Evolutionary conservation across 2,329 filamentous ascomycete genomes (phyloP), one percentile per base, ranked within the genome.

Genomic region (Xylariaceae sp.): DNA sequence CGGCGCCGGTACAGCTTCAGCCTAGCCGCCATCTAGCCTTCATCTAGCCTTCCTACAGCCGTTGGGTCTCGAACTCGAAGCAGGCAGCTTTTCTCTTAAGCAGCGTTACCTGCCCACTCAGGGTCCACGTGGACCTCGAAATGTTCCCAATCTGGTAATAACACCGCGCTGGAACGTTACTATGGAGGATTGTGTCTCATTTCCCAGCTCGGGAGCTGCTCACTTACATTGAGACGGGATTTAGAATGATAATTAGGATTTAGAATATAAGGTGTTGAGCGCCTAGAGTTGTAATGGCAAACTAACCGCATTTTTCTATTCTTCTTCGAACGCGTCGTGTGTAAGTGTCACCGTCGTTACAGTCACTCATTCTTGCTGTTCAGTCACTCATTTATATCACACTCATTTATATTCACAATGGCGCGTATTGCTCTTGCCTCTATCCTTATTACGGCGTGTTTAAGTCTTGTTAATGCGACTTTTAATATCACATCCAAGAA

Each of bases 401-500:
- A 36, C 34, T 37, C 23, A n/a, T 26, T 62, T 43, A 19, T 56
- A 37, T 33, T 60, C 50, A 41, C 46, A n/a, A 67, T 68, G 67
- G 61, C 54, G 53, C 61, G 62, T 19, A 50, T 54, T 53, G 31
- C 47, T 49, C 46, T 63, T n/a, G 28, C 39, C 29, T 60, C 61
- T 7, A 39, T 60, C 8, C 45, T 59, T 48, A 26, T 61, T n/a
- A 63, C 60, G 37, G 43, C 55, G 23, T 39, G 65, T 48, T 49
- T 54, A 19, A 58, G 61, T 31, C 34, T 62, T 16, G 65, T 50
- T 14, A 53, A 58, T 11, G 67, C 62, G 37, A 57, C 62, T 6
- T 76, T 76, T 58, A 65, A 70, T 53, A 61, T 68, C 26, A 61
- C 49, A 4, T 72, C 72, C 0, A 74, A 74, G 49, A 69, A 69